Base-by-base conservation (phyloP, 768 basidiomycete genomes). In the Lenzites betulinus region DNA sequence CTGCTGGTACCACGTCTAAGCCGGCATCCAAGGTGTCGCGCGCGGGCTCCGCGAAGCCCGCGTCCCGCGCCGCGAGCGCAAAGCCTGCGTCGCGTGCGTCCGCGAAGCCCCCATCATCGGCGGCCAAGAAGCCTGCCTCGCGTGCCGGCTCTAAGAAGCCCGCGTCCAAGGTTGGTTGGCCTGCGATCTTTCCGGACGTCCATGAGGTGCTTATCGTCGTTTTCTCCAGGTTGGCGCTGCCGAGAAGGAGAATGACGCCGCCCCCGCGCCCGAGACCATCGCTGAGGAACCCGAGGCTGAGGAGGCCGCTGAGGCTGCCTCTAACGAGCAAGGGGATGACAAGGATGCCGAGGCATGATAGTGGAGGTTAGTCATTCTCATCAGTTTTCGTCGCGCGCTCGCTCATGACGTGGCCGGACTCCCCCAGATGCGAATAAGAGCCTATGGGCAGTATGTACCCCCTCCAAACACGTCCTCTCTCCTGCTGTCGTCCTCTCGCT, bases 61-160 rank as follows among this genome's bases (percentile, higher is more conserved):
- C 77, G 7, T 79, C 78, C 41, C 76, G 74, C 66, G 75, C 67
- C 2, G 59, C 60, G 16, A 63, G 66, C 36, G 59, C 69, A 0
- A 80, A 77, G 60, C 79, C 79, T 7, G 66, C 77, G 36, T 78
- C 77, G 53, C 73, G 72, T 7, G 65, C 67, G 4, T 65, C 68
- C 23, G 63, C 71, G 1, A 79, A 77, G 62, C 78, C 78, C 3
- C 64, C 76, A 44, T 76, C 76, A 33, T 75, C 75, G 52, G 76
- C 76, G 22, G 74, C 76, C 18, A 80, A 73, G 52, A 86, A 86
- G 70, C 84, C 86, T 8, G 75, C 81, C 20, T 86, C 85, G 51
- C 75, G 83, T 64, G 85, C 84, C 28, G 75, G 77, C 30, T 86
- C 84, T 15, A 83, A 80, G 78, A 87, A 86, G 71, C 85, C 86